A percentile compares a stretch with the other conserved stretches of the same genome.
Conservation (phyloP, 2,329 filamentous ascomycete genomes). For the Exserohilum rostratum region DNA sequence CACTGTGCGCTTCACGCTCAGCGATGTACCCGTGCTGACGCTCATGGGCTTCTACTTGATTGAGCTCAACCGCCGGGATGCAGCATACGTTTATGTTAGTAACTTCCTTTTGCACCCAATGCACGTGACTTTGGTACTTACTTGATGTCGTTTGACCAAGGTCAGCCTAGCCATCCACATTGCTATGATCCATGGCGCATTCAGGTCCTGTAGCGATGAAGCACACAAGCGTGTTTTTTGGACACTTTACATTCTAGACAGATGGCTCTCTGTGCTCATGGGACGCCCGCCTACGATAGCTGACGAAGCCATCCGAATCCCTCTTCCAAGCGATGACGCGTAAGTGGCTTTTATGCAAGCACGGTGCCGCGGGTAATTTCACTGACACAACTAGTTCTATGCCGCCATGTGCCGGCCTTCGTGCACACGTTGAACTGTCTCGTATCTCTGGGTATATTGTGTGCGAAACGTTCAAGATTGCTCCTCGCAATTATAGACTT, state of each 20-base stretch:
- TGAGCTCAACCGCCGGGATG: conserved; percentile 37
- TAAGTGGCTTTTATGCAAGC: conserved; percentile 16
- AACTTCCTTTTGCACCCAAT: neutral
- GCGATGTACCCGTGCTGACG: conserved; percentile 32
- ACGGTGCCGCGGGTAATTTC: neutral
- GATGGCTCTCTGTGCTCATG: conserved; percentile 37
- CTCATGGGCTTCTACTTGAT: conserved; percentile 39
- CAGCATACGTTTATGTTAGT: conserved; percentile 35
- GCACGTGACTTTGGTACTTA: neutral
- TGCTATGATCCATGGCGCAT: conserved; percentile 34
- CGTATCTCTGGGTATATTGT: conserved; percentile 34
- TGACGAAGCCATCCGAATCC: conserved; percentile 33
- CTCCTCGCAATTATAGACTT: conserved; percentile 18
- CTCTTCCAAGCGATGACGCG: conserved; percentile 27
- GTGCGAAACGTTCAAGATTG: conserved; percentile 34
- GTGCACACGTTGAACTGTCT: conserved; percentile 32
- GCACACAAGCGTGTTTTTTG: conserved; percentile 28
- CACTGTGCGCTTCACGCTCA: conserved; percentile 31
- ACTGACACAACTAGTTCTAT: conserved; percentile 23
- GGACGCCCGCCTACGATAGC: conserved; percentile 32
- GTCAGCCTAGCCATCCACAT: conserved; percentile 31
- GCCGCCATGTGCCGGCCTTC: conserved; percentile 30
- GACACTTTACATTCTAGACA: conserved; percentile 36
- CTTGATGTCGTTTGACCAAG: neutral
- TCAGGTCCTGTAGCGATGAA: conserved; percentile 26